Percentiles rank a stretch among this genome's conserved stretches.
These are phyloP conservation scores for Ascochyta viciae-villosae DNA, from an alignment of 2,329 filamentous ascomycete species.

Conservation along the genomic window DNA sequence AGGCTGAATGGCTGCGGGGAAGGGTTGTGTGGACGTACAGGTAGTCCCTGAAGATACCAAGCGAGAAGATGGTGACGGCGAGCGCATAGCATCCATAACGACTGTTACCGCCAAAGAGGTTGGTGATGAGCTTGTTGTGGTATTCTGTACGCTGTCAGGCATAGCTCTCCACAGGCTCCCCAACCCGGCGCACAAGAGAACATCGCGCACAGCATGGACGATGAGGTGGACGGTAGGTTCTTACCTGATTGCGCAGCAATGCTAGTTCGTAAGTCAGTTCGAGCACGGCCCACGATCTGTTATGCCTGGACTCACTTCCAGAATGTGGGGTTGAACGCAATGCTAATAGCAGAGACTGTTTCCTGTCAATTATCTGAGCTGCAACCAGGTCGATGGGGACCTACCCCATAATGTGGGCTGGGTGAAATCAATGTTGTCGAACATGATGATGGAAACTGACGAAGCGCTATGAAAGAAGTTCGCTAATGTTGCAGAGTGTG, in stretches of 20 bases:
- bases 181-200: background rate
- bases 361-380: conserved; percentile 4
- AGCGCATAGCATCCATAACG: conserved; percentile 88
- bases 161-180: background rate
- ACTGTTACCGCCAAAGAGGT: conserved; percentile 79
- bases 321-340: conserved; percentile 97
- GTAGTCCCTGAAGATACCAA: conserved; percentile 84
- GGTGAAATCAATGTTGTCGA: conserved; percentile 51
- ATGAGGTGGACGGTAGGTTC: conserved; percentile 27
- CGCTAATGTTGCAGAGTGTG: background rate
- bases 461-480: background rate
- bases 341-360: conserved; percentile 78
- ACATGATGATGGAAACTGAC: conserved; percentile 24
- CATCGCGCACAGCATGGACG: conserved; percentile 1
- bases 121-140: conserved; percentile 86
- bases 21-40: conserved; percentile 44
- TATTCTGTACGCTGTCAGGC: conserved; percentile 70
- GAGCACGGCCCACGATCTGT: background rate
- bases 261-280: conserved; percentile 54
- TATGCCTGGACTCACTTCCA: conserved; percentile 77
- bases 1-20: background rate
- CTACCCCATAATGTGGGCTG: conserved; percentile 58
- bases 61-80: conserved; percentile 85
- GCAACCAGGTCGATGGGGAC: conserved; percentile 24
- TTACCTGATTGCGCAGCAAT: conserved; percentile 83